Conservation (phyloP, 768 basidiomycete genomes). For the Lentinula edodes region DNA sequence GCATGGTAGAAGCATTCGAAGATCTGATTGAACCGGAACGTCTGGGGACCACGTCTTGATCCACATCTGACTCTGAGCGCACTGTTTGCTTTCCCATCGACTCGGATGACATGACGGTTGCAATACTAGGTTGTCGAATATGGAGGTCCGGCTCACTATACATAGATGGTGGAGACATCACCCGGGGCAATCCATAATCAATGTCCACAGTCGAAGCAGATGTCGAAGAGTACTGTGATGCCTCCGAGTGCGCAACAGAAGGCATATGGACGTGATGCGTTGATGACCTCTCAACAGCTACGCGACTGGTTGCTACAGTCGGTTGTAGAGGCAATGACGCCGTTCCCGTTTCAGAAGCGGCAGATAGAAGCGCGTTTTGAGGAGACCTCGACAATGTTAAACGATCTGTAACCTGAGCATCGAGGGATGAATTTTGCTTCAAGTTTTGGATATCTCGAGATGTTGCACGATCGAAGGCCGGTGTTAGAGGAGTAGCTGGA, state of each 20-base stretch:
- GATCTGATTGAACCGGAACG: neutral
- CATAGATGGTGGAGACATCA: slow-evolving; percentile 6
- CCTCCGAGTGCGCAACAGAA: slow-evolving; percentile 1
- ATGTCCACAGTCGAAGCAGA: neutral
- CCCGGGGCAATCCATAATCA: slow-evolving; percentile 1
- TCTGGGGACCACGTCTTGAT: neutral
- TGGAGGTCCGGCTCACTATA: neutral
- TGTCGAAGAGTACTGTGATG: neutral
- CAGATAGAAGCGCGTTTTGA: neutral
- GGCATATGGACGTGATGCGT: neutral
- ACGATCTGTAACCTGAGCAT: slow-evolving; percentile 8
- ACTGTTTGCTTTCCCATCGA: neutral
- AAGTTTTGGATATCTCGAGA: slow-evolving; percentile 4
- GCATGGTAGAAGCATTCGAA: neutral
- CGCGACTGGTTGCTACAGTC: neutral
- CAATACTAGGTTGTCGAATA: neutral
- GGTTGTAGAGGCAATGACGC: neutral
- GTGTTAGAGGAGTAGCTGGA: slow-evolving; percentile 7
- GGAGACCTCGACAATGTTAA: neutral
- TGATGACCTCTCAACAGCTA: neutral
- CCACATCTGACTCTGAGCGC: neutral
- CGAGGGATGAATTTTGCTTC: slow-evolving; percentile 20
- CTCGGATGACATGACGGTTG: neutral
- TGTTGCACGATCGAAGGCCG: slow-evolving; percentile 9
- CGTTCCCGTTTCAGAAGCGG: neutral